phyloP scores from a whole-genome alignment of 805 yeast genomes.

The Metschnikowia continentalis region DNA sequence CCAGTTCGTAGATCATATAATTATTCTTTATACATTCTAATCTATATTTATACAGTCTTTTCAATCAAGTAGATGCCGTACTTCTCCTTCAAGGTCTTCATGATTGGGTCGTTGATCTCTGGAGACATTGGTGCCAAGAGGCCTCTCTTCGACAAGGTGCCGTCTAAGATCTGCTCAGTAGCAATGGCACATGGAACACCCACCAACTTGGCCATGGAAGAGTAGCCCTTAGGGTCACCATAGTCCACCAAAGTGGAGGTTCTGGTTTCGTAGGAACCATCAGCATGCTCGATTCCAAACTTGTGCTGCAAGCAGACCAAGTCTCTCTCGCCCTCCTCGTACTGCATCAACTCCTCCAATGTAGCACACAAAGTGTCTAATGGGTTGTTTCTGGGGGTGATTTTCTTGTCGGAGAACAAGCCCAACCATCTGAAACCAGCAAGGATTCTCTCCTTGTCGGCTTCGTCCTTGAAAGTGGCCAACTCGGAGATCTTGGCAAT shows the following conservation, averaged over 20 bases:
- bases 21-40: too few relatives aligned
- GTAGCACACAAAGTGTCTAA: constrained; percentile 96
- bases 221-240: constrained; percentile 84
- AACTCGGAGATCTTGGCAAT: constrained; percentile 69
- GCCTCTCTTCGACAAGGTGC: constrained; percentile 74
- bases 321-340: constrained; percentile 93
- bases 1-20: too few relatives aligned
- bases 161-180: constrained; percentile 76
- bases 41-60: constrained; percentile 48
- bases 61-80: constrained; percentile 85
- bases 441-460: constrained; percentile 81
- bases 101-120: constrained; percentile 84
- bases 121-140: constrained; percentile 90
- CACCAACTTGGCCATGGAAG: constrained; percentile 97
- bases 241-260: constrained; percentile 93
- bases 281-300: constrained; percentile 95
- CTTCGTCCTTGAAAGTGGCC: constrained; percentile 75
- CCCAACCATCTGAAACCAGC: constrained; percentile 94
- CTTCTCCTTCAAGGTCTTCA: constrained; percentile 85
- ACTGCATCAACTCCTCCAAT: constrained; percentile 92
- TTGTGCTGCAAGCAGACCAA: constrained; percentile 94
- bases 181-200: constrained; percentile 99
- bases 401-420: constrained; percentile 69
- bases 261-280: constrained; percentile 86
- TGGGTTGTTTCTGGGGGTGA: constrained; percentile 89